phyloP scores from a whole-genome alignment of 2,329 filamentous ascomycete species.

The Trichoderma hamatum region DNA sequence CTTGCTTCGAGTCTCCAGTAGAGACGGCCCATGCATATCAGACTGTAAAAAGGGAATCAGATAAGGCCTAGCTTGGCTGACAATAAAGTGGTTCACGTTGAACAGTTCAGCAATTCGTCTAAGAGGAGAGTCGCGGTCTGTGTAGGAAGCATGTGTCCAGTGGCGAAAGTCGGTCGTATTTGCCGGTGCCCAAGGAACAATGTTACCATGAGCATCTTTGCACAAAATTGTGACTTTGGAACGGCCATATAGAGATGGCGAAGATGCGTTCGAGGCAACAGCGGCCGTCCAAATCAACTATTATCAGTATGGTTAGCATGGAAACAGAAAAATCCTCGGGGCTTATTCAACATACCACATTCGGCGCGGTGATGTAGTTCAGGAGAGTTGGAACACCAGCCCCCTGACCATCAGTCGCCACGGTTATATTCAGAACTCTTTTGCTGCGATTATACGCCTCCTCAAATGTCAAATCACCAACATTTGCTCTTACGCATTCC shows the following conservation, averaged over 20 bases:
- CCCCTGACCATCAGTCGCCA: constrained; percentile 72
- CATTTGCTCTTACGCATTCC: constrained; percentile 79
- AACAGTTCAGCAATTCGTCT: constrained; percentile 78
- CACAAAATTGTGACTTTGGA: constrained; percentile 70
- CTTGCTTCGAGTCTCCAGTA: constrained; percentile 60
- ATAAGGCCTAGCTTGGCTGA: constrained; percentile 90
- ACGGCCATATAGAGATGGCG: constrained; percentile 65
- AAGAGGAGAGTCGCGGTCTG: constrained; percentile 66
- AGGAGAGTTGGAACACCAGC: constrained; percentile 80
- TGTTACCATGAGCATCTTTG: constrained; percentile 73
- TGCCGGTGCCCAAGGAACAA: constrained; percentile 72
- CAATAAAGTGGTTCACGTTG: constrained; percentile 94
- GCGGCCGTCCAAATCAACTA: constrained; percentile 81
- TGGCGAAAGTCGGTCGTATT: constrained; percentile 66
- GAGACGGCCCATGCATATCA: constrained; percentile 75
- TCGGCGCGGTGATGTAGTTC: constrained; percentile 90
- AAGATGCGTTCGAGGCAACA: constrained; percentile 72
- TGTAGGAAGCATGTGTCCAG: constrained; percentile 67
- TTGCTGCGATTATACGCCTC: constrained; percentile 88
- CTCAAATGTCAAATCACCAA: constrained; percentile 89
- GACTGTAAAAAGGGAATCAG: constrained; percentile 82
- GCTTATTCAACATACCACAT: constrained; percentile 68
- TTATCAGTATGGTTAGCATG: constrained; percentile 25
- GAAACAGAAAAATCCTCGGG: not conserved
- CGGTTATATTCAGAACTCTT: constrained; percentile 86